A percentile compares a stretch with the other conserved stretches of the same genome.
phyloP scores from a whole-genome alignment of 2,329 filamentous ascomycete species.

The Neonectria faginata region DNA sequence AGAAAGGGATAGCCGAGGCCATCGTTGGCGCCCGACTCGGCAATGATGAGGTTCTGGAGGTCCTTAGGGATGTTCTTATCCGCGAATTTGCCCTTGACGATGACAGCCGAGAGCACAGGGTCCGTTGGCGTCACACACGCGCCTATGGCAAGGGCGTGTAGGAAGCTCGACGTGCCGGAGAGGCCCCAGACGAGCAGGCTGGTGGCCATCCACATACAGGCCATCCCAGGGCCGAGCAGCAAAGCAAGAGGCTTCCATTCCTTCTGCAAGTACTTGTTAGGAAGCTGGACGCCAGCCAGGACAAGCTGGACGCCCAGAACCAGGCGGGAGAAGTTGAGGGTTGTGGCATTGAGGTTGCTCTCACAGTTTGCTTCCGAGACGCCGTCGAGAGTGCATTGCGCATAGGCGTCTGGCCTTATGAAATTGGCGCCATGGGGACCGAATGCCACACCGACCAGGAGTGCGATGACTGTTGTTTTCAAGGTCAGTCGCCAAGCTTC shows the following conservation, averaged over 20 bases:
- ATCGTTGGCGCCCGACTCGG: conserved; percentile 90
- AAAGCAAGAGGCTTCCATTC: conserved; percentile 83
- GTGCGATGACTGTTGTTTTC: conserved; percentile 76
- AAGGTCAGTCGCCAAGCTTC: conserved; percentile 2
- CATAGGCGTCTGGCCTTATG: conserved; percentile 81
- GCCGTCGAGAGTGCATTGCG: conserved; percentile 52
- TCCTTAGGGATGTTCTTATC: conserved; percentile 88
- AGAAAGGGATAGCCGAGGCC: conserved; percentile 90
- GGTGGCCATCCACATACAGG: conserved; percentile 86
- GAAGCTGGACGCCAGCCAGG: conserved; percentile 87
- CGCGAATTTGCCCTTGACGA: conserved; percentile 93
- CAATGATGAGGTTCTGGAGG: conserved; percentile 83
- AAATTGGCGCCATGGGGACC: conserved; percentile 82
- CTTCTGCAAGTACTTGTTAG: conserved; percentile 80
- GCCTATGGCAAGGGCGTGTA: conserved; percentile 83
- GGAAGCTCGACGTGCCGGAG: conserved; percentile 76
- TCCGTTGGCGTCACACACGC: conserved; percentile 95
- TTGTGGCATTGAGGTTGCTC: conserved; percentile 75
- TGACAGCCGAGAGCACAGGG: conserved; percentile 86
- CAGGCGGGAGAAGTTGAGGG: conserved; percentile 85
- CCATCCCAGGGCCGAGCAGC: conserved; percentile 87
- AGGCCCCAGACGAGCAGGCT: conserved; percentile 82
- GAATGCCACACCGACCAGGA: conserved; percentile 82
- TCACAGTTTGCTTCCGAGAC: conserved; percentile 49
- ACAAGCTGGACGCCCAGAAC: conserved; percentile 93